Percentiles rank a stretch among this genome's conserved stretches.
These are phyloP conservation scores for Fusarium sp. DNA, from an alignment of 2,329 filamentous ascomycete genomes.

Conservation along the genomic window DNA sequence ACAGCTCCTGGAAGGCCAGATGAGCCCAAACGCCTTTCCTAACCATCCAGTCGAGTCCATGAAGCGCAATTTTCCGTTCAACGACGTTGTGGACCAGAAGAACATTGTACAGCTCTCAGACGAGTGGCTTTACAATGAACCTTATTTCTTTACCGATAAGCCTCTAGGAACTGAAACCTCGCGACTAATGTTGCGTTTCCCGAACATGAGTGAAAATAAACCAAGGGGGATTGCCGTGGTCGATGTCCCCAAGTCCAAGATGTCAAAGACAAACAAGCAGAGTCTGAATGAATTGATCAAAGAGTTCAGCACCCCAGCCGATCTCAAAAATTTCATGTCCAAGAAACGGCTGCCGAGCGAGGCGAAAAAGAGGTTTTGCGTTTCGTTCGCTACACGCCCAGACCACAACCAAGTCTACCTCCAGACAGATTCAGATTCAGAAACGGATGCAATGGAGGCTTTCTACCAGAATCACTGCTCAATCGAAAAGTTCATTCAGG, in stretches of 20 bases:
- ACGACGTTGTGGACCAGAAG: background rate
- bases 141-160: background rate
- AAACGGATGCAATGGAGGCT: background rate
- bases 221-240: too few species aligned
- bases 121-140: constrained; percentile 4
- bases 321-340: background rate
- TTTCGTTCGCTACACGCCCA: background rate
- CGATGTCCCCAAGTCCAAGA: too few species aligned
- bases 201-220: too few species aligned
- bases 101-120: constrained; percentile 4
- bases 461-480: background rate
- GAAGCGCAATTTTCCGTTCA: background rate
- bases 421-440: background rate
- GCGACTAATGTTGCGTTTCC: too few species aligned
- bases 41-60: background rate
- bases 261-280: too few species aligned
- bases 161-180: too few species aligned
- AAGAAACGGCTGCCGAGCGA: background rate
- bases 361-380: background rate
- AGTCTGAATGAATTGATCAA: too few species aligned
- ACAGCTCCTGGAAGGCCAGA: background rate
- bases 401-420: background rate
- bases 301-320: background rate
- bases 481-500: background rate
- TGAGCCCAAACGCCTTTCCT: too few species aligned